Conservation (phyloP, 139 green algal genomes). For the Dunaliella sp. region DNA sequence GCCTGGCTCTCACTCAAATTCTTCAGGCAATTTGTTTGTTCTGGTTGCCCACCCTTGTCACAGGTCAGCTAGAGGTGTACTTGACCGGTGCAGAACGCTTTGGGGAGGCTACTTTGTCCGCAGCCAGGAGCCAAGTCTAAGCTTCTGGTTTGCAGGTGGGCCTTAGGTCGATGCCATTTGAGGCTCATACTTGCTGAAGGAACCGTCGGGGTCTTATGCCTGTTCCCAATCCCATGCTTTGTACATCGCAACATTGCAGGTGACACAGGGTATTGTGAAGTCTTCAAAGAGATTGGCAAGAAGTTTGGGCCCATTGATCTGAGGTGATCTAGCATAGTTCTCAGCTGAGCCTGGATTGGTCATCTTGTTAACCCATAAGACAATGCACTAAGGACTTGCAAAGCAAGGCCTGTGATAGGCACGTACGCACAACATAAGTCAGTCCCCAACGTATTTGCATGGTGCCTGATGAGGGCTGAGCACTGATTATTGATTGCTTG, state of each 20-base stretch:
- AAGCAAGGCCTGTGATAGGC: too few relatives aligned
- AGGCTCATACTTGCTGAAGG: neutral
- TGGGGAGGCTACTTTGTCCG: constrained; percentile 68
- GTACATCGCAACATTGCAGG: constrained; percentile 21
- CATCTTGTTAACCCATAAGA: too few relatives aligned
- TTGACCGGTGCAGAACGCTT: constrained; percentile 52
- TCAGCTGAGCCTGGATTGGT: too few relatives aligned
- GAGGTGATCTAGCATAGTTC: too few relatives aligned
- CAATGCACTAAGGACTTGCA: too few relatives aligned
- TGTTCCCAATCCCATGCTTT: neutral
- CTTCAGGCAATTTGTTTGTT: too few relatives aligned
- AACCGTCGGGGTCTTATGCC: neutral
- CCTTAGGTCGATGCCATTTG: too few relatives aligned
- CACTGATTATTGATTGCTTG: too few relatives aligned
- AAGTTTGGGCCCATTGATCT: constrained; percentile 69
- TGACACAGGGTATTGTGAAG: constrained; percentile 72
- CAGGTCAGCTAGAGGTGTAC: constrained; percentile 51
- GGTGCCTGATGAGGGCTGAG: too few relatives aligned
- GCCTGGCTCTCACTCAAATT: too few relatives aligned
- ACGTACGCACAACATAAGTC: too few relatives aligned
- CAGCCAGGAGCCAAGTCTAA: neutral
- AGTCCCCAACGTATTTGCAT: too few relatives aligned
- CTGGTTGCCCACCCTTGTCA: constrained; percentile 67
- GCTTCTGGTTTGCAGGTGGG: constrained; percentile 69
- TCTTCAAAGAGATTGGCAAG: constrained; percentile 69